Base-by-base conservation (phyloP, 495 filamentous ascomycete species). In the Trichoderma parareesei region DNA sequence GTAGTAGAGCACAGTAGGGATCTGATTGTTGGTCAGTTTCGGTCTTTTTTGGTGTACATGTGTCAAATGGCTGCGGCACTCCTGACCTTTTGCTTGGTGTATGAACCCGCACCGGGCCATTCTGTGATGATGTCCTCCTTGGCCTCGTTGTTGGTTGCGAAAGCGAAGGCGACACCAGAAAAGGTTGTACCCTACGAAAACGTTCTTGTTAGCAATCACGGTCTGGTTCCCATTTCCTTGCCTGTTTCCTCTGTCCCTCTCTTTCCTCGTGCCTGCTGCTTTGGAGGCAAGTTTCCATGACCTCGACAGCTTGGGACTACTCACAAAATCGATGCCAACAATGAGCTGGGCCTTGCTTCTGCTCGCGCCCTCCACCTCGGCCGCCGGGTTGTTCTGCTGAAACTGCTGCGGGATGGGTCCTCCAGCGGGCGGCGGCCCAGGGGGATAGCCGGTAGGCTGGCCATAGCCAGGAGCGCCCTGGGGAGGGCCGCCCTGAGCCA, bases 341-440 rank as follows among this genome's bases (percentile, higher is more conserved):
- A 91, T 91, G 66, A 91, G 78, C 79, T 90, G 88, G 27, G 88
- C 86, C 74, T 90, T 91, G 72, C 85, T 90, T 71, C 90, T 83
- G 70, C 89, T 90, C 64, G 86, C 88, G 38, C 90, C 92, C 69
- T 97, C 92, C 35, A 97, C 89, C 74, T 97, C 95, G 43, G 88
- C 89, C 63, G 85, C 84, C 61, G 83, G 78, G 65, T 81, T 79
- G 67, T 82, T 81, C 73, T 64, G 73, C 69, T 16, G 60, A 46
- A 55, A 62, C 53, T 62, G 75, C 43, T 69, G 79, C 66, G 55
- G 71, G 68, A 64, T 73, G 49, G 75, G 74, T 2, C 73, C 73
- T 33, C 71, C 67, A 33, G 77, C 74, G 73, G 80, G 69, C 69
- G 79, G 69, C 65, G 78, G 74, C 67, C 72, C 71, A 41, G 75